phyloP scores from a whole-genome alignment of 495 filamentous ascomycete species.

The Parathielavia hyrcaniae region DNA sequence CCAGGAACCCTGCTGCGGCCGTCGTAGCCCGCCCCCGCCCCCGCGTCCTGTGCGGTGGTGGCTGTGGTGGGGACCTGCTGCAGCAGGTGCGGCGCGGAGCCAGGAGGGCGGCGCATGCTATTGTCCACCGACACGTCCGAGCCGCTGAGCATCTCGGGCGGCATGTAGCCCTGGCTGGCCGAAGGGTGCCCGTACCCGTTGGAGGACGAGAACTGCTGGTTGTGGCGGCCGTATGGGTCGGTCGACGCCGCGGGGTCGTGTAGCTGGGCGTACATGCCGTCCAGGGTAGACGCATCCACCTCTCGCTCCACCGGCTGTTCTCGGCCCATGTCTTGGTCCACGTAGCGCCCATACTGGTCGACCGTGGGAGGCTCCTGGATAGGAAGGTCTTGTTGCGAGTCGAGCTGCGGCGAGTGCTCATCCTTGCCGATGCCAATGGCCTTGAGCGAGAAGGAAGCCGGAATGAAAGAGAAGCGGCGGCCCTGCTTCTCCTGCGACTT shows the following conservation, averaged over 20 bases:
- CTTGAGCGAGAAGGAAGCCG: constrained; percentile 64
- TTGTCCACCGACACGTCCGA: constrained; percentile 13
- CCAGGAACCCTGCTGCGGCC: constrained; percentile 25
- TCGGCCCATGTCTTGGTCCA: constrained; percentile 29
- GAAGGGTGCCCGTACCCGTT: constrained; percentile 11
- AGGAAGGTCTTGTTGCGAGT: constrained; percentile 42
- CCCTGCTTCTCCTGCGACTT: constrained; percentile 50
- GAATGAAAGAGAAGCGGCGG: constrained; percentile 74
- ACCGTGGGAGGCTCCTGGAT: constrained; percentile 43
- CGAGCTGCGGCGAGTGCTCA: constrained; percentile 32
- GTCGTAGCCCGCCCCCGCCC: constrained; percentile 19
- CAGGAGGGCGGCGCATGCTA: constrained; percentile 10
- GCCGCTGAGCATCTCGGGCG: not conserved
- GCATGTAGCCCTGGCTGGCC: constrained; percentile 10
- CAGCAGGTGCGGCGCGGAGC: constrained; percentile 33
- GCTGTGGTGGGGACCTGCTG: constrained; percentile 27
- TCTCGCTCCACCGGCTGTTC: constrained; percentile 28
- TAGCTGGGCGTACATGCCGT: constrained; percentile 40
- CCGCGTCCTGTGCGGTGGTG: constrained; percentile 21
- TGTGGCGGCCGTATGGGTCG: constrained; percentile 20
- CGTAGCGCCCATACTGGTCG: constrained; percentile 38
- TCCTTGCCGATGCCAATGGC: constrained; percentile 48
- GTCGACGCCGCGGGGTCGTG: constrained; percentile 27
- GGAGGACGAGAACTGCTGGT: constrained; percentile 29
- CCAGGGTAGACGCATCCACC: constrained; percentile 31